These are phyloP conservation scores for Kodamaea fungicola DNA, from an alignment of 1,139 yeast species.

Conservation along the genomic window DNA sequence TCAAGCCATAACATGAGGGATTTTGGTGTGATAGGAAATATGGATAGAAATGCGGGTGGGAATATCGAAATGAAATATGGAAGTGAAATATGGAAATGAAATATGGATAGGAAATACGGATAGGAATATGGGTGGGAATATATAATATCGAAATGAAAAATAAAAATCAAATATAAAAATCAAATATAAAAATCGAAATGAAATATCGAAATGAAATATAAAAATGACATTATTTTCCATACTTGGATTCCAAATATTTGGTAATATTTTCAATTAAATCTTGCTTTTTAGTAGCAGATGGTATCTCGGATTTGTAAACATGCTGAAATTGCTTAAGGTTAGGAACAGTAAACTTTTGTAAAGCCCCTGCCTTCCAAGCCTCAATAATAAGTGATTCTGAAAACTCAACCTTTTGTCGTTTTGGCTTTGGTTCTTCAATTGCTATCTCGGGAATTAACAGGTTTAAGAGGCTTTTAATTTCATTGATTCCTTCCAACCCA, in stretches of 20 bases:
- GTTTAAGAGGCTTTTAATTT: not conserved
- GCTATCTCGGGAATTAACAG: slow-evolving; percentile 7
- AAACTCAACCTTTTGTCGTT: slow-evolving; percentile 17
- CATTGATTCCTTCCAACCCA: not conserved
- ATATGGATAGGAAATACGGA: too few relatives aligned
- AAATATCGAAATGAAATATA: too few relatives aligned
- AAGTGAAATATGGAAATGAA: too few relatives aligned
- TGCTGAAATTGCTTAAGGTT: slow-evolving; percentile 39
- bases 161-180: too few relatives aligned
- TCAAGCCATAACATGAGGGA: too few relatives aligned
- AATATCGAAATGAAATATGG: too few relatives aligned
- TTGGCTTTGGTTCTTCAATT: slow-evolving; percentile 9
- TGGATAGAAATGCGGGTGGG: too few relatives aligned
- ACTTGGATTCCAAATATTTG: slow-evolving; percentile 15
- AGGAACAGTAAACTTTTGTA: slow-evolving; percentile 34
- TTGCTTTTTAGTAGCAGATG: slow-evolving; percentile 35
- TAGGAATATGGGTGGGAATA: too few relatives aligned
- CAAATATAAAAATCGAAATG: too few relatives aligned
- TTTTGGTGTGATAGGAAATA: too few relatives aligned
- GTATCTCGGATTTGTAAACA: slow-evolving; percentile 30
- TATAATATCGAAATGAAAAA: too few relatives aligned
- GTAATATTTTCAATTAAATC: slow-evolving; percentile 36
- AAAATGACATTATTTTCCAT: slow-evolving; percentile 8
- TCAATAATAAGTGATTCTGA: slow-evolving; percentile 33
- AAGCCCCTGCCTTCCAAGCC: slow-evolving; percentile 37